phyloP scores from a whole-genome alignment of 129 eudicot species.

The Apium graveolens region DNA sequence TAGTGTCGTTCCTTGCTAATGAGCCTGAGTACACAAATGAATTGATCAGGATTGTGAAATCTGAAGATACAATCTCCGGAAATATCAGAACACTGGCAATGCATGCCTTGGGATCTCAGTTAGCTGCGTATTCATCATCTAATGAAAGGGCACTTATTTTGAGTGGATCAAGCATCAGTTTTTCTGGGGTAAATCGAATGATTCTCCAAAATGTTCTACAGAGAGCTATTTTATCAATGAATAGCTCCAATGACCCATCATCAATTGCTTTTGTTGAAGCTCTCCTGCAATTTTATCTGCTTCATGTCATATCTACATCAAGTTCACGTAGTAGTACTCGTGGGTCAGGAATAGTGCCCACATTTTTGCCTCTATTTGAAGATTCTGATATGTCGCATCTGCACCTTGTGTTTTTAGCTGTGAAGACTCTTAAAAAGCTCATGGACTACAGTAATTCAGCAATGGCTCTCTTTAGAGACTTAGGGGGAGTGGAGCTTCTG shows the following conservation, averaged over 20 bases:
- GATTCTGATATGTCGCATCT: conserved; percentile 68
- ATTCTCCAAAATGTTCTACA: conserved; percentile 82
- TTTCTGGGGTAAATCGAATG: conserved; percentile 87
- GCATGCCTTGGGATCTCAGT: conserved; percentile 89
- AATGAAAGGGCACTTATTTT: conserved; percentile 81
- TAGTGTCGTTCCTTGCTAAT: conserved; percentile 82
- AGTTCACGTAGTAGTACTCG: conserved; percentile 74
- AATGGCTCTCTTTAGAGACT: conserved; percentile 82
- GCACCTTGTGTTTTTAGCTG: conserved; percentile 91
- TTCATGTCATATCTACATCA: conserved; percentile 93
- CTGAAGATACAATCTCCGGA: conserved; percentile 77
- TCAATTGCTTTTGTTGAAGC: conserved; percentile 91
- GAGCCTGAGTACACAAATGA: conserved; percentile 98
- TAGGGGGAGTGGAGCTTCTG: conserved; percentile 88
- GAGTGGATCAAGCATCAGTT: conserved; percentile 86
- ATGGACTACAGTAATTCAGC: conserved; percentile 98
- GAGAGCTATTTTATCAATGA: conserved; percentile 72
- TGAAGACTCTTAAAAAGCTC: conserved; percentile 82
- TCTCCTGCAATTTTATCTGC: conserved; percentile 81
- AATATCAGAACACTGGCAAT: conserved; percentile 77
- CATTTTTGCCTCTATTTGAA: conserved; percentile 84
- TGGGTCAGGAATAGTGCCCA: conserved; percentile 95
- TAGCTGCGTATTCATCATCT: conserved; percentile 93
- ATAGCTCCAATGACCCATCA: conserved; percentile 64
- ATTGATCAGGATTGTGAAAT: conserved; percentile 78